A percentile compares a stretch with the other conserved stretches of the same genome.
Conservation (phyloP, 225 moss, liverwort and hornwort genomes). For the Bryum argenteum region DNA sequence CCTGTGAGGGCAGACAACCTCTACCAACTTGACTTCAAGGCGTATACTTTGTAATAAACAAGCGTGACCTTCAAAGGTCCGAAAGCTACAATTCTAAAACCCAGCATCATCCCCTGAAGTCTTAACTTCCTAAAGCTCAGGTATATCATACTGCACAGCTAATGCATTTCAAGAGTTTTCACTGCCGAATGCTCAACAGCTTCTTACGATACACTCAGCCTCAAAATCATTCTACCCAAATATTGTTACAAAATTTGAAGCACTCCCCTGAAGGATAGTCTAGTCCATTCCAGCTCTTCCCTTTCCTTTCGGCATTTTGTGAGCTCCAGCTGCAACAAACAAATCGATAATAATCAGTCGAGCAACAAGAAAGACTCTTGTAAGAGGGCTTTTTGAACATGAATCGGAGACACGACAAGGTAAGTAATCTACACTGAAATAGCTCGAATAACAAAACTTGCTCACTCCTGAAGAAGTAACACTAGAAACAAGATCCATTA, state of each 20-base stretch:
- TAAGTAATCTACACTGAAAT: not conserved
- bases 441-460: not conserved
- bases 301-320: constrained; percentile 90
- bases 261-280: not conserved
- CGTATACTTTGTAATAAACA: no score
- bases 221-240: constrained; percentile 3
- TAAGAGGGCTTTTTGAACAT: not conserved
- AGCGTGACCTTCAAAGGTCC: no score
- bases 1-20: no score
- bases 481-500: constrained; percentile 10
- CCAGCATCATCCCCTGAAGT: no score
- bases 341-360: constrained; percentile 9
- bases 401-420: constrained; percentile 1
- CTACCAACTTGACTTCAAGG: no score
- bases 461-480: not conserved
- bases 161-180: no score
- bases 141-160: no score
- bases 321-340: constrained; percentile 53
- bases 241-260: constrained; percentile 22
- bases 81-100: no score
- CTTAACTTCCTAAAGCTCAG: no score
- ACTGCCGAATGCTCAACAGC: no score
- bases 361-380: not conserved
- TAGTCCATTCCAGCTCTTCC: constrained; percentile 60
- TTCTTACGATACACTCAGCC: no score